Base-by-base conservation (phyloP, 495 filamentous ascomycete genomes). In the Wilcoxina mikolae region DNA sequence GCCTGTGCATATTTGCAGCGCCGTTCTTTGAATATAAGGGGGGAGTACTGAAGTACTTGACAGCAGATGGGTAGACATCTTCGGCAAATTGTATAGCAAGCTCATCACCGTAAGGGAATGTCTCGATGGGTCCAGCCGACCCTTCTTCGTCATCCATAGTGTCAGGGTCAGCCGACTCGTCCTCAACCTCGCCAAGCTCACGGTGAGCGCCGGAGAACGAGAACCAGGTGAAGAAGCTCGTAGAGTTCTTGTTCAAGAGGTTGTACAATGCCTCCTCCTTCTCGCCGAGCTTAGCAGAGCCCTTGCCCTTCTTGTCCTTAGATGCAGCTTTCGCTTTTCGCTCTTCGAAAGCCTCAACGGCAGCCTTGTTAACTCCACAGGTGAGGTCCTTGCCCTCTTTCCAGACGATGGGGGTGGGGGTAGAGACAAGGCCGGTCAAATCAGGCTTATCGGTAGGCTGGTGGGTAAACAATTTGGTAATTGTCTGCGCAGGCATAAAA, bases 201-300 rank as follows among this genome's bases (percentile, higher is more conserved):
- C 68, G 65, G 65, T 83, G 79, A 15, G 76, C 76, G 17, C 84
- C 79, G 29, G 77, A 74, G 72, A 76, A 95, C 38, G 80, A 83
- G 65, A 96, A 95, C 78, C 79, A 88, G 35, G 79, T 75, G 67
- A 95, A 96, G 73, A 96, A 94, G 70, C 80, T 86, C 12, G 75
- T 63, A 1, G 76, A 76, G 15, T 76, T 75, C 38, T 67, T 61
- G 31, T 78, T 77, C 54, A 86, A 74, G 62, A 74, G 69, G 47
- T 72, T 68, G 66, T 71, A 71, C 51, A 79, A 59, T 1, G 69
- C 64, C 58, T 71, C 72, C 53, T 78, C 74, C 52, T 77, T 75
- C 10, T 67, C 70, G 33, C 68, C 49, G 15, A 44, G 60, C 53
- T 56, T 42, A n/a, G 23, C 17, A 17, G 27, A 28, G n/a, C 29